phyloP scores from a whole-genome alignment of 164 flowering plant species.

The Stephania cephalantha region DNA sequence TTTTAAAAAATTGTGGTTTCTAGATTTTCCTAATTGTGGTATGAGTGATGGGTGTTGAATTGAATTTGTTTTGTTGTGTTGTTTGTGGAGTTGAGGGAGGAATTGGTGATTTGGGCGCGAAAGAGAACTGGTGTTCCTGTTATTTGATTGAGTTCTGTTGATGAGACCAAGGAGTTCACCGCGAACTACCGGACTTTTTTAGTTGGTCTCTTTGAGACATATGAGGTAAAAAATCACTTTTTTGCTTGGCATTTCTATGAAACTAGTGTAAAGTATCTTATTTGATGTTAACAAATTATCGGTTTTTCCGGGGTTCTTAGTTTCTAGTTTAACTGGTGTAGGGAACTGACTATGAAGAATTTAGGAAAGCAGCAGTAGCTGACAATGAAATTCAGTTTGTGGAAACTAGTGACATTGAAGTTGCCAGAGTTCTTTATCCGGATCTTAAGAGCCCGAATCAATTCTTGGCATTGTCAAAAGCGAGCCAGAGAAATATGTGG shows the following conservation, averaged over 20 bases:
- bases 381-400: conserved; percentile 82
- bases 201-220: conserved; percentile 61
- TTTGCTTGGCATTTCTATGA: not conserved
- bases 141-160: conserved; percentile 41
- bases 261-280: not conserved
- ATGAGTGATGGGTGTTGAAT: not conserved
- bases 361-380: conserved; percentile 64
- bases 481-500: conserved; percentile 74
- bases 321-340: conserved; percentile 7
- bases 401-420: conserved; percentile 44
- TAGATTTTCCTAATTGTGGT: not conserved
- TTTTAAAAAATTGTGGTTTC: not conserved
- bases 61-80: not conserved
- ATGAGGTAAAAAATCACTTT: conserved; percentile 45
- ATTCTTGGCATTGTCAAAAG: conserved; percentile 79
- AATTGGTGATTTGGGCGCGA: conserved; percentile 80
- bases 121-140: conserved; percentile 82
- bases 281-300: not conserved
- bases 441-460: conserved; percentile 23
- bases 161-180: conserved; percentile 58
- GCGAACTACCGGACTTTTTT: conserved; percentile 47
- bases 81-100: conserved; percentile 44
- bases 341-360: conserved; percentile 71
- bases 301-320: not conserved
- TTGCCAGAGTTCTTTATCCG: conserved; percentile 70